Conservation (phyloP, 2,329 filamentous ascomycete species). For the Nemania bipapillata region DNA sequence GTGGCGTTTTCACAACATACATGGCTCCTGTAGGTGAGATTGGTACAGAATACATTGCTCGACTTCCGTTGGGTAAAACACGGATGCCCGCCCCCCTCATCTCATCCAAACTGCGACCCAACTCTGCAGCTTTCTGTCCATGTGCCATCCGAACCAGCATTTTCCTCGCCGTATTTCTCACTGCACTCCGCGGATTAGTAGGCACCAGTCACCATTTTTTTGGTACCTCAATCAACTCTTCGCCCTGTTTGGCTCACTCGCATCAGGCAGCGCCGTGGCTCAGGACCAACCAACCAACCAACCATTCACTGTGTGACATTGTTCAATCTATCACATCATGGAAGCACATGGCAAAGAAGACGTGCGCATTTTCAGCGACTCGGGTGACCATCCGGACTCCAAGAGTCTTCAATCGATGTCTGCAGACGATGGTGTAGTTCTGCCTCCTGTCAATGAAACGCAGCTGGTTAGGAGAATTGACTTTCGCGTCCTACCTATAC, state of each 20-base stretch:
- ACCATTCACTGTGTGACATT: not conserved
- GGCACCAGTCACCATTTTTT: not conserved
- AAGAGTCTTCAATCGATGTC: not conserved
- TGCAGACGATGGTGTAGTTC: not conserved
- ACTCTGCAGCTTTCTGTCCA: no score
- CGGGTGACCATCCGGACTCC: not conserved
- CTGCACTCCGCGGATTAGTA: no score
- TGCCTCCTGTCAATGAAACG: not conserved
- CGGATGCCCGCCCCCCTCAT: no score
- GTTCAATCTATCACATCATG: not conserved
- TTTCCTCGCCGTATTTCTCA: no score
- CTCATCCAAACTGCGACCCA: no score
- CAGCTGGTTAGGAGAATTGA: conserved; percentile 8
- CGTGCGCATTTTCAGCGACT: not conserved
- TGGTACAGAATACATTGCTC: no score
- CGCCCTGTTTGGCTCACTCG: not conserved
- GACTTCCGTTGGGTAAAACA: no score
- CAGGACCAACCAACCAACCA: not conserved
- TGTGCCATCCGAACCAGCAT: no score
- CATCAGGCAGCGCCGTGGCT: not conserved
- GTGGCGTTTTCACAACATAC: no score
- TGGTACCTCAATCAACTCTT: no score
- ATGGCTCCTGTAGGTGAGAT: no score
- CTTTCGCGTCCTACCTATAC: conserved; percentile 15
- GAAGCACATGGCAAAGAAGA: not conserved